Percentiles rank a stretch among this genome's conserved stretches.
Evolutionary conservation across 2,329 filamentous ascomycete species (phyloP).

Genomic region (Dactylonectria estremocensis): DNA sequence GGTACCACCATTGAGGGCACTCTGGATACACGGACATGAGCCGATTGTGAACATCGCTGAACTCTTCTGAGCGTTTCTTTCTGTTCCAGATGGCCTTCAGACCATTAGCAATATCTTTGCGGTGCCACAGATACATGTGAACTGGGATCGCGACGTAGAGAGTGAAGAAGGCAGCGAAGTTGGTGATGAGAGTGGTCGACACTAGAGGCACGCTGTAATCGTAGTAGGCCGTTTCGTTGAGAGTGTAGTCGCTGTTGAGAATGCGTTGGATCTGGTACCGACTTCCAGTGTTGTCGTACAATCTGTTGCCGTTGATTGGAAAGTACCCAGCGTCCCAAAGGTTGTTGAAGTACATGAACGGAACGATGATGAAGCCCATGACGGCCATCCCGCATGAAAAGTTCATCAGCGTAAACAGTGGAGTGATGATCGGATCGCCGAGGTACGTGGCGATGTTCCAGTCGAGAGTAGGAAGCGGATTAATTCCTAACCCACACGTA

Average conservation of each 20-base stretch:
- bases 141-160: slow-evolving; percentile 49
- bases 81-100: slow-evolving; percentile 47
- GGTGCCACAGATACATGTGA: slow-evolving; percentile 52
- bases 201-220: slow-evolving; percentile 70
- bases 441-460: slow-evolving; percentile 55
- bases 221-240: slow-evolving; percentile 67
- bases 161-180: slow-evolving; percentile 51
- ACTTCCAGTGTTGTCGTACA: slow-evolving; percentile 70
- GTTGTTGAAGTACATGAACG: slow-evolving; percentile 64
- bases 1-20: slow-evolving; percentile 71
- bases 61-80: slow-evolving; percentile 55
- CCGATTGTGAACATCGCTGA: slow-evolving; percentile 52
- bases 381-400: slow-evolving; percentile 58
- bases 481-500: slow-evolving; percentile 56
- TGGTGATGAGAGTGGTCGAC: slow-evolving; percentile 54
- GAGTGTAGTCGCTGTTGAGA: slow-evolving; percentile 62
- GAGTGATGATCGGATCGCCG: slow-evolving; percentile 51
- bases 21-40: slow-evolving; percentile 53
- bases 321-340: slow-evolving; percentile 67
- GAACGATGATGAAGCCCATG: slow-evolving; percentile 66
- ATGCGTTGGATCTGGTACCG: slow-evolving; percentile 68
- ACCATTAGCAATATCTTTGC: slow-evolving; percentile 49
- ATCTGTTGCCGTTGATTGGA: slow-evolving; percentile 68
- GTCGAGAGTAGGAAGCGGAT: slow-evolving; percentile 57
- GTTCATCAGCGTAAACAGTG: slow-evolving; percentile 50